Base-by-base conservation (phyloP, 805 yeast genomes). In the Candida schatavii region DNA sequence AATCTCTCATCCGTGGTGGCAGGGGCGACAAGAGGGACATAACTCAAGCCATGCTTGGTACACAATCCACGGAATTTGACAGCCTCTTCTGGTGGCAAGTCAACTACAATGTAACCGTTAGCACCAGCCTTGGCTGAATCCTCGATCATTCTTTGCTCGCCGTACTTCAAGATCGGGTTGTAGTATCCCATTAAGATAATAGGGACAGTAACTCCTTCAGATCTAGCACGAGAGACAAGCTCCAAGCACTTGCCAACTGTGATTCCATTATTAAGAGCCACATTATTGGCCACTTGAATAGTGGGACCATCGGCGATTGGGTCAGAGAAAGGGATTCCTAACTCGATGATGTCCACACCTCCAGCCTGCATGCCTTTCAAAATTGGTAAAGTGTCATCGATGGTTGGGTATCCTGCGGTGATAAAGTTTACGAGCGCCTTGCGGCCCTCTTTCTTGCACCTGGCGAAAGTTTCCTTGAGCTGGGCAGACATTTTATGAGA, bases 301-400 rank as follows among this genome's bases (percentile, higher is more conserved):
- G 96, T 88, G 30, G 98, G 96, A 37, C 99, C 99, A 64, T 93
- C 99, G 26, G 98, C 99, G 61, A 93, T 89, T 29, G 99, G 99
- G 62, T 93, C 99, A 18, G 96, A 84, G 63, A 93, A 93, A 37
- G 99, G 99, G 61, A 93, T 69, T 47, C 99, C 99, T 36, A 93
- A 69, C 68, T 93, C 99, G 52, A 93, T 88, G 47, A 93, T 77
- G 59, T 93, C 98, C 29, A 86, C 95, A 43, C 99, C 99, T 50
- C 96, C 97, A 22, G 78, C 86, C 70, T 93, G 98, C 69, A 93
- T 79, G 18, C 93, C 91, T 60, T 82, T 78, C 62, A 93, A 61
- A 48, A 90, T 78, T 5, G 95, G 95, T 38, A 93, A 72, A 1
- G 99, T 90, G 49, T 86, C 96, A 42, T 83, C 95, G 41, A 85